Evolutionary conservation across 1,284 basidiomycete species (phyloP), one percentile per base, ranked within the genome.

Genomic region (Crepidotus sp.): DNA sequence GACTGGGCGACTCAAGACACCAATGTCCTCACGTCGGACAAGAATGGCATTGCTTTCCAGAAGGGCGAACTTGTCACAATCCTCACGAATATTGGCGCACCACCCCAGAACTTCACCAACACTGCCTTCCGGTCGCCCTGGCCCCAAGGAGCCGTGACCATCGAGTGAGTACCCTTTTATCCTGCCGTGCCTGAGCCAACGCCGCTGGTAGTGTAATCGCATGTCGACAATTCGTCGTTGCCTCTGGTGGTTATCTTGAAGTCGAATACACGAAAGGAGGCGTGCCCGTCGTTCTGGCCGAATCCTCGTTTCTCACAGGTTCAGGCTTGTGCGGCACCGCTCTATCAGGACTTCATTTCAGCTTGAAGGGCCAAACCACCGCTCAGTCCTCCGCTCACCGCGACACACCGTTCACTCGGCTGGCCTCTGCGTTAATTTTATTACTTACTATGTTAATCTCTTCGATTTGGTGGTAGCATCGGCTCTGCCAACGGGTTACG

Each of bases 1-100:
- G 67, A 71, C 45, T 90, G 83, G 79, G 60, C 77, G 6, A 68
- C 73, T 25, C 69, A 76, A 36, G 62, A 68, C 27, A 69, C 74
- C 24, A 59, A 77, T 50, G 71, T 90, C 21, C 61, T 90, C 17
- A 69, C 74, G 11, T 59, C 67, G n/a, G 75, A 75, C 27, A 56
- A 66, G 9, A 63, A 74, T 49, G 79, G 80, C 36, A 66, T 91
- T 14, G 82, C 77, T 4, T 69, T 90, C 51, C 71, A 76, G 59
- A 89, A 87, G 58, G 87, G 85, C 8, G 66, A 73, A 17, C 68
- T 88, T 5, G 63, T 90, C 40, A 72, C 77, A 10, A 67, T 88
- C 24, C 55, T 88, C 53, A 91, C 86, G 14, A 90, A 85, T 62
- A 77, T 87, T 51, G 83, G 82, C 15, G 82, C 80, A 47, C 80